Evolutionary conservation across 768 basidiomycete species (phyloP), one percentile per base, ranked within the genome.

Genomic region (Phanerodontia chrysosporium): DNA sequence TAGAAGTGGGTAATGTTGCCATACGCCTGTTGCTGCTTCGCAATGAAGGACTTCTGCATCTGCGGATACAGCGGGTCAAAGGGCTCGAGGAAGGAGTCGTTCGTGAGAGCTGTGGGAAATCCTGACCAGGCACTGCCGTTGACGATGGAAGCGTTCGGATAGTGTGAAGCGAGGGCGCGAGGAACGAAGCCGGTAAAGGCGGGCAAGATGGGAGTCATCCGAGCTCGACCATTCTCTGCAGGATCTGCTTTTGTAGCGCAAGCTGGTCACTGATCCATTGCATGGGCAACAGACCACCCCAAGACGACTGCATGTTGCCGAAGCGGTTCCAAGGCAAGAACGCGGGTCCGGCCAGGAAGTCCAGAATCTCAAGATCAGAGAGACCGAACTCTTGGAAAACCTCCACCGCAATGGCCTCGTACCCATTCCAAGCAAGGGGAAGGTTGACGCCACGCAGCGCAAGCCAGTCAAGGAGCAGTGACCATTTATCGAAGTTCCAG

Each of bases 281-380:
- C 45, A 61, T 67, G 0, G 77, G 74, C 6, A 77, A 66, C 12
- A 62, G 61, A 0, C 75, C 72, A 8, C 67, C 69, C 75, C 76
- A 78, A 61, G 72, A 72, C 10, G 73, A 71, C 59, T 77, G 76
- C 30, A 77, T 72, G 53, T 78, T 78, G 3, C 76, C 76, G 51
- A 78, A 77, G 16, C 76, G 69, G 60, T 77, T 76, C 75, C 76
- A 78, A 0, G 76, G 70, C 39, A 70, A 71, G 64, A 78, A 78
- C 2, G 76, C 69, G 8, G 76, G 75, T 0, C 75, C 73, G 0
- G 76, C 74, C 29, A 76, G 64, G 57, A 76, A 78, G 5, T 32
- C 48, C 3, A 49, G 22, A 30, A 78, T 77, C 16, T 76, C 74
- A 1, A 63, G 53, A 35, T 78, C 72, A 14, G 57, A 61, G 54